Base-by-base conservation (phyloP, 495 filamentous ascomycete species). In the Friedmanniomyces simplex region DNA sequence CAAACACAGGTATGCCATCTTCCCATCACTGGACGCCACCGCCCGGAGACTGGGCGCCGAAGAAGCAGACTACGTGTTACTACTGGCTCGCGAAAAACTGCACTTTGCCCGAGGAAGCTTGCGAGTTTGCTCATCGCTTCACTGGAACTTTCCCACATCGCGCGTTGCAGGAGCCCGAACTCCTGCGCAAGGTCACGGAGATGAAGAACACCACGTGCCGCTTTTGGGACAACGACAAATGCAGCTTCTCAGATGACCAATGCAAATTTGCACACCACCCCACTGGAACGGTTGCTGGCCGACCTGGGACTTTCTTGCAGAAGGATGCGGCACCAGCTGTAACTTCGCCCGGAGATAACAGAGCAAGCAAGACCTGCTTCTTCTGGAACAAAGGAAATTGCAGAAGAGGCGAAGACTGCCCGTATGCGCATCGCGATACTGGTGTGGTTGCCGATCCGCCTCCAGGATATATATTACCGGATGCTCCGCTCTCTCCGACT, bases 191-290 rank as follows among this genome's bases (percentile, higher is more conserved):
- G n/a, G n/a, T 43, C 21, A 57, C 24, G 1, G 42, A 55, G 42
- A 28, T 26, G 53, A 46, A 55, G 53, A 36, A 20, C 28, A 49
- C 12, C n/a, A 57, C 54, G 8, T 61, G 59, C 25, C 13, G 21
- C 3, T 42, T 30, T 41, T 61, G 54, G 45, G 2, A 22, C 8
- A 20, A 16, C 16, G 36, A 18, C 13, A 30, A 37, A 14, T 48
- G 50, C 34, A 34, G 22, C 24, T 25, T 25, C 14, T 20, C 26
- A 12, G 28, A 36, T 1, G 42, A 51, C 11, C 7, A 55, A 18
- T 55, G 52, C 26, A 26, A 52, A 6, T 57, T 28, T 36, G 59
- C 59, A 12, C 59, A 57, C 52, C 24, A 20, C 6, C 28, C 52
- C 18, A 53, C 46, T 1, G 53, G 26, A 10, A 13, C 41, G 4